Evolutionary conservation across 768 basidiomycete species (phyloP).

Genomic region (Gelatoporia subvermispora): DNA sequence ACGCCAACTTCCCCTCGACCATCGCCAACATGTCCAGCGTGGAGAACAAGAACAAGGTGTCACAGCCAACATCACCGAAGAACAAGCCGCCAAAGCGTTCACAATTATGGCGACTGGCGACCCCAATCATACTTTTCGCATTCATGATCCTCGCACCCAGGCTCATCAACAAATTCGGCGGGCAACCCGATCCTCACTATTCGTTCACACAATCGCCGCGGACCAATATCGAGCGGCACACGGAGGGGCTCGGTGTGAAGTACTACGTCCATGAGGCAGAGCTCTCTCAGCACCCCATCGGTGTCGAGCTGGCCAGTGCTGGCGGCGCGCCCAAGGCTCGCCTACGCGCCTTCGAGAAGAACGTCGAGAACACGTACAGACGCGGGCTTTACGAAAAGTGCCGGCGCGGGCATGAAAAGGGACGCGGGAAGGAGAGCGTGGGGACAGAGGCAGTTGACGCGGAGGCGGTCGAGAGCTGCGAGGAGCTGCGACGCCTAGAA

Average conservation of each 20-base stretch:
- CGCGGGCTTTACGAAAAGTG: slow-evolving; percentile 69
- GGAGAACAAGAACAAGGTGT: too few species aligned
- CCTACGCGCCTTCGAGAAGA: slow-evolving; percentile 66
- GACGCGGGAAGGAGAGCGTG: slow-evolving; percentile 78
- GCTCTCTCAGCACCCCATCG: slow-evolving; percentile 76
- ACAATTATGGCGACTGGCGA: too few species aligned
- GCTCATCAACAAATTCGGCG: slow-evolving; percentile 67
- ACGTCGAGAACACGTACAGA: slow-evolving; percentile 71
- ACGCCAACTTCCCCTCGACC: too few species aligned
- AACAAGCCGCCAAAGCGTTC: too few species aligned
- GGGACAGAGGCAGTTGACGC: slow-evolving; percentile 70
- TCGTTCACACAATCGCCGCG: slow-evolving; percentile 58
- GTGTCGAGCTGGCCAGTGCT: slow-evolving; percentile 55
- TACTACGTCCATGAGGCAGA: slow-evolving; percentile 84
- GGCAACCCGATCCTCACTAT: slow-evolving; percentile 78
- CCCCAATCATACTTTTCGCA: slow-evolving; percentile 56
- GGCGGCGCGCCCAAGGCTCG: slow-evolving; percentile 26
- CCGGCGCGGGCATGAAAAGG: slow-evolving; percentile 65
- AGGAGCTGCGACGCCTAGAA: slow-evolving; percentile 64
- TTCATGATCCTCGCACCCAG: slow-evolving; percentile 82
- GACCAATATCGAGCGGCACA: slow-evolving; percentile 68
- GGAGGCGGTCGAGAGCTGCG: slow-evolving; percentile 73
- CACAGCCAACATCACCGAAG: too few species aligned
- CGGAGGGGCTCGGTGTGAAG: slow-evolving; percentile 61
- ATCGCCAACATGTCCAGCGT: too few species aligned